phyloP scores from a whole-genome alignment of 257 asterid species.

The Linaria vulgaris region DNA sequence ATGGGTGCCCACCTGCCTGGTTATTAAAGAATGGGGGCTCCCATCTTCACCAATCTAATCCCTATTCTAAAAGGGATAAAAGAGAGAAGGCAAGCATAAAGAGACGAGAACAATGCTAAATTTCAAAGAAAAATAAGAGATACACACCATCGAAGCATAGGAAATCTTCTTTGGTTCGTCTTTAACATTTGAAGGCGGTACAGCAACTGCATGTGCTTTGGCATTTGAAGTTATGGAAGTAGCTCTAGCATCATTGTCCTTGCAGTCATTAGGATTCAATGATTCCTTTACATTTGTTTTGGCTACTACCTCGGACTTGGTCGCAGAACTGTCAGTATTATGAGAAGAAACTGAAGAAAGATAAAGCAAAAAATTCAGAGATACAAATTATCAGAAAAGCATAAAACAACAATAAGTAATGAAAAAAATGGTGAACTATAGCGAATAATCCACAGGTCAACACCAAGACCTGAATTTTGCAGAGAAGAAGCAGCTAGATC shows the following conservation, averaged over 20 bases:
- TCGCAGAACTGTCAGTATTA: neutral
- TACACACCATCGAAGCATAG: constrained; percentile 64
- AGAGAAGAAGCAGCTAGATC: constrained; percentile 12
- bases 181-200: constrained; percentile 15
- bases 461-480: constrained; percentile 31
- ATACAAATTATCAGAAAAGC: neutral
- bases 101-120: constrained; percentile 15
- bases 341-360: constrained; percentile 12
- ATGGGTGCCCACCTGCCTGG: too few relatives aligned
- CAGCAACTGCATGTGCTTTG: neutral
- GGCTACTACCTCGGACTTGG: constrained; percentile 11
- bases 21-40: too few relatives aligned
- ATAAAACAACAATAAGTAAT: neutral
- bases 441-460: neutral
- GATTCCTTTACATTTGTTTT: constrained; percentile 24
- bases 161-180: constrained; percentile 32
- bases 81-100: too few relatives aligned
- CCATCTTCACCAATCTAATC: too few relatives aligned
- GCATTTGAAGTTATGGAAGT: constrained; percentile 19
- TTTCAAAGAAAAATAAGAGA: neutral
- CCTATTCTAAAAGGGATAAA: too few relatives aligned
- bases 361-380: neutral
- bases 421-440: neutral
- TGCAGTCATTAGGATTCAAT: neutral
- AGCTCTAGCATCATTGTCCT: constrained; percentile 18